Evolutionary conservation across 2,329 filamentous ascomycete species (phyloP).

Genomic region (Juglanconis juglandina): DNA sequence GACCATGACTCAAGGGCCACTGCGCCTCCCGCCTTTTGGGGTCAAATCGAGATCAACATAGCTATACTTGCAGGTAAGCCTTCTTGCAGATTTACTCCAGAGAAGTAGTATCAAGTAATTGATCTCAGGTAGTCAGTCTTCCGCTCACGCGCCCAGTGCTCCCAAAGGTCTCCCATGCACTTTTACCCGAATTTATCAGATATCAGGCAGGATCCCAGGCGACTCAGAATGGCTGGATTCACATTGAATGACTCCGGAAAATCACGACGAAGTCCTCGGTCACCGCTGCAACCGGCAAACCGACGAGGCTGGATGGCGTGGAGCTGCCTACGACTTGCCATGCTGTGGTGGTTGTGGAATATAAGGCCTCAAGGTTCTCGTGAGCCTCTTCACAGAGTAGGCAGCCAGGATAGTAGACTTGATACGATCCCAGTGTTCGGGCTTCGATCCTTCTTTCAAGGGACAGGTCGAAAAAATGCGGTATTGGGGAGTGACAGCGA

Average conservation of each 20-base stretch:
- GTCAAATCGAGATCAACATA: constrained; percentile 6
- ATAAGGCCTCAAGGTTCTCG: no score
- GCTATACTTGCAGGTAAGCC: constrained; percentile 1
- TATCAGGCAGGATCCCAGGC: background rate
- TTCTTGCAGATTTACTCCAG: no score
- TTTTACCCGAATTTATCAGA: background rate
- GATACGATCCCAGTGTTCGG: no score
- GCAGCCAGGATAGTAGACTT: no score
- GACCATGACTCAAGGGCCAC: background rate
- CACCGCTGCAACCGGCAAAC: background rate
- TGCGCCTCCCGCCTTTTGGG: constrained; percentile 3
- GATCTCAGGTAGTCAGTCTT: background rate
- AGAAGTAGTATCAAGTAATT: no score
- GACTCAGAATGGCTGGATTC: background rate
- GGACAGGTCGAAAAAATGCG: no score
- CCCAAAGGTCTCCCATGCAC: background rate
- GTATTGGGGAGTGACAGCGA: no score
- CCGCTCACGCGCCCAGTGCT: constrained; percentile 1
- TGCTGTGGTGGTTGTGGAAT: background rate
- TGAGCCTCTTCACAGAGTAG: no score
- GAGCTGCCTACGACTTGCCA: background rate
- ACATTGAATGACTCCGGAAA: constrained; percentile 2
- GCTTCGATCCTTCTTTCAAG: no score
- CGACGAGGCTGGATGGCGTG: background rate
- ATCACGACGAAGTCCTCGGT: constrained; percentile 1